phyloP scores from a whole-genome alignment of 1,139 yeast species.

The Protomyces pachydermus region DNA sequence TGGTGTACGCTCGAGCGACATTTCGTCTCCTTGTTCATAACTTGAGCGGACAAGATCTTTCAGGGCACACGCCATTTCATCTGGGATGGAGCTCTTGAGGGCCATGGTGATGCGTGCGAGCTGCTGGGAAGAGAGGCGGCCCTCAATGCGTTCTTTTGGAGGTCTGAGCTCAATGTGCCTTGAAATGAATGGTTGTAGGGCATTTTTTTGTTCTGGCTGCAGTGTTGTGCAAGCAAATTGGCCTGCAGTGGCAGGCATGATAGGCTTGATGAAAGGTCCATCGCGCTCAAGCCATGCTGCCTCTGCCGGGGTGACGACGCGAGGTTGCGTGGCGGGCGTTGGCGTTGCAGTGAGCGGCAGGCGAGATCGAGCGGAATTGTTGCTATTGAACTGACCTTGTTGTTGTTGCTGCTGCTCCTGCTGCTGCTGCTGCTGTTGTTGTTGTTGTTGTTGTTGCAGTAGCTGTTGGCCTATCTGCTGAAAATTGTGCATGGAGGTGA shows the following conservation, averaged over 20 bases:
- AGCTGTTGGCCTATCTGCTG: background rate
- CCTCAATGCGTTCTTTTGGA: background rate
- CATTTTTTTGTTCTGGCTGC: conserved; percentile 1
- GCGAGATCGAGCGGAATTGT: background rate
- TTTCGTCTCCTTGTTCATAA: conserved; percentile 46
- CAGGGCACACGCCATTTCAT: conserved; percentile 65
- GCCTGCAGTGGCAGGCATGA: conserved; percentile 18
- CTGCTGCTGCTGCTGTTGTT: conserved; percentile 35
- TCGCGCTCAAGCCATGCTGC: background rate
- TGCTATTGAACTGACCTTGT: background rate
- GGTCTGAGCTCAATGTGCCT: conserved; percentile 6
- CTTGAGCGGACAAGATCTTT: conserved; percentile 56
- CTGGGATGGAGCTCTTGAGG: conserved; percentile 53
- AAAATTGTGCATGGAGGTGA: too few species aligned
- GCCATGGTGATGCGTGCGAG: conserved; percentile 57
- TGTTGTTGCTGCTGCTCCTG: conserved; percentile 1
- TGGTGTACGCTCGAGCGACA: conserved; percentile 50
- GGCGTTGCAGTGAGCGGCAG: conserved; percentile 5
- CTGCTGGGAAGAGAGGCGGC: background rate
- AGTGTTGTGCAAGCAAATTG: conserved; percentile 8
- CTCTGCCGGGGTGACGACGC: background rate
- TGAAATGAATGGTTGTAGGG: conserved; percentile 4
- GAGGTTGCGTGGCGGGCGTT: conserved; percentile 1
- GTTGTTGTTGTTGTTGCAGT: conserved; percentile 2
- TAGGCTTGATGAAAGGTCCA: background rate